These are phyloP conservation scores for Amphirosellinia nigrospora DNA, from an alignment of 495 filamentous ascomycete genomes.

Conservation along the genomic window DNA sequence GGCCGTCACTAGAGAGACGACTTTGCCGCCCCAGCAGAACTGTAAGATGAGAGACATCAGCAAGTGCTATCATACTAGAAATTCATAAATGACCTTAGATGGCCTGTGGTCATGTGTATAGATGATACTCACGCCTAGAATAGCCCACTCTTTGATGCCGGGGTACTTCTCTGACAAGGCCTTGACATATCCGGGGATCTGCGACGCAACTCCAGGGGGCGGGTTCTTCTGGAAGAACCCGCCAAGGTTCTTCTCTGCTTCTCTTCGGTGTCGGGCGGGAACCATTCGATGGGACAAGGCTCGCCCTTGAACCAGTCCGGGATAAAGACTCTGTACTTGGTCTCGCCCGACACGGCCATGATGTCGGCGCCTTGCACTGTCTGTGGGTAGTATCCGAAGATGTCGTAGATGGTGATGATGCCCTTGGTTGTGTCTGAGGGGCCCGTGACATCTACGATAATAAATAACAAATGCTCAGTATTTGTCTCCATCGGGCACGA, in stretches of 20 bases:
- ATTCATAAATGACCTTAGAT: neutral
- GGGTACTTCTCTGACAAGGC: constrained; percentile 60
- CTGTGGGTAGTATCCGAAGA: constrained; percentile 76
- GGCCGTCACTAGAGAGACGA: constrained; percentile 63
- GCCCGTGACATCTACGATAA: constrained; percentile 63
- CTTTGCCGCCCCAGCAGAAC: constrained; percentile 95
- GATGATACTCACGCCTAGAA: constrained; percentile 66
- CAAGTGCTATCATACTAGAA: neutral
- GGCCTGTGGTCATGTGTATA: neutral
- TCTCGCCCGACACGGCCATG: constrained; percentile 60
- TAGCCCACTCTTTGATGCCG: constrained; percentile 76
- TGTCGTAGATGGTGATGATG: constrained; percentile 70
- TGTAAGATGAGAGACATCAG: constrained; percentile 16
- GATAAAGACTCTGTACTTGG: constrained; percentile 65
- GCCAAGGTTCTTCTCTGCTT: constrained; percentile 75
- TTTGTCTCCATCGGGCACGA: neutral
- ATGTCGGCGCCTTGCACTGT: constrained; percentile 75
- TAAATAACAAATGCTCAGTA: neutral
- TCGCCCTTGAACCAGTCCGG: constrained; percentile 72
- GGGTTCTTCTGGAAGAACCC: constrained; percentile 77
- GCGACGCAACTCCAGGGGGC: constrained; percentile 65
- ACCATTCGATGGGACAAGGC: constrained; percentile 61
- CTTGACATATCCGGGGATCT: constrained; percentile 68
- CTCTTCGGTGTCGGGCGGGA: constrained; percentile 81
- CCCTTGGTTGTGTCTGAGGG: constrained; percentile 61